Evolutionary conservation across 129 eudicot species (phyloP).

Genomic region (Centaurea solstitialis): DNA sequence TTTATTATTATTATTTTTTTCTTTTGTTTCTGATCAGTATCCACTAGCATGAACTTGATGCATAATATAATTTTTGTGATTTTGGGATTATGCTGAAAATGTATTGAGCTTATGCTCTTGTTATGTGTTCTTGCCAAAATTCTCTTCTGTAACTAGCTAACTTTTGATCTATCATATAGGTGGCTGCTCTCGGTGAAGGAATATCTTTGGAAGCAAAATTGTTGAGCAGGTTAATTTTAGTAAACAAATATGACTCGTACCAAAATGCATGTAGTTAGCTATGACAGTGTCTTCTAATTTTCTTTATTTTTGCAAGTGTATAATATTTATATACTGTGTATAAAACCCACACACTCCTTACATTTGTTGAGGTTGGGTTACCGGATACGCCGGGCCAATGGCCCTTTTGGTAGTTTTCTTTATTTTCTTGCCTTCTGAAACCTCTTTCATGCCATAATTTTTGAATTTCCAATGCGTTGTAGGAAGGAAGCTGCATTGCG

Average conservation of each 20-base stretch:
- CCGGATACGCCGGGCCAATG: background rate
- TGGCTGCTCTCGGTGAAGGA: constrained; percentile 96
- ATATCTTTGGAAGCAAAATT: constrained; percentile 92
- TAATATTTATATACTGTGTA: background rate
- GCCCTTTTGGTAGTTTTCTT: background rate
- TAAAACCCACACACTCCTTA: background rate
- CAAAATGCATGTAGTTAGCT: background rate
- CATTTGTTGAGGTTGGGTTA: background rate
- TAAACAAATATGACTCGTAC: constrained; percentile 10
- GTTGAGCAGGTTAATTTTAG: constrained; percentile 74
- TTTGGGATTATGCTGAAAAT: constrained; percentile 13
- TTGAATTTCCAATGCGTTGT: constrained; percentile 28
- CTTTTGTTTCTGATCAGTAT: background rate
- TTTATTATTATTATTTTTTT: background rate
- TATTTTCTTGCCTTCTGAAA: background rate
- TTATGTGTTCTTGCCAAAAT: background rate
- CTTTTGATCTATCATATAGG: constrained; percentile 44
- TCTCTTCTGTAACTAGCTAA: background rate
- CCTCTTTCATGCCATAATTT: constrained; percentile 3
- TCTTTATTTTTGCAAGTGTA: background rate
- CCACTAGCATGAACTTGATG: constrained; percentile 11
- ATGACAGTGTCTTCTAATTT: background rate
- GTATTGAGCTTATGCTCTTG: background rate
- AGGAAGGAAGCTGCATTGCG: constrained; percentile 99
- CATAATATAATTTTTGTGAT: constrained; percentile 1